Evolutionary conservation across 176 grass and related monocot genomes (phyloP).

Genomic region (Neostapfia colusana): DNA sequence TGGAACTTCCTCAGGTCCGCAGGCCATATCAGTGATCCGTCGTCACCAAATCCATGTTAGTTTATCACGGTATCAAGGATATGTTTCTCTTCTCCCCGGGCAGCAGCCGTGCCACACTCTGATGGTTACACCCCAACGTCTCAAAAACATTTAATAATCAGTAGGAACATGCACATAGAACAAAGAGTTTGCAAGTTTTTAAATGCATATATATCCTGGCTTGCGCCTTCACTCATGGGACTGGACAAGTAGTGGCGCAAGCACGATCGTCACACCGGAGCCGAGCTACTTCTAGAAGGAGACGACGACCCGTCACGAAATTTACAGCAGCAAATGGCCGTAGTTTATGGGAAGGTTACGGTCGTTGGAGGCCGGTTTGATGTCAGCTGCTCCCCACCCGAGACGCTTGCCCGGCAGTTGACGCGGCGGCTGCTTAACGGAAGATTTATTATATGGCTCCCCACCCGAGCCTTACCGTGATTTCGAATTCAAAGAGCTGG

Average conservation of each 20-base stretch:
- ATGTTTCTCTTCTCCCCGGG: background rate
- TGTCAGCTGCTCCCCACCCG: conserved; percentile 34
- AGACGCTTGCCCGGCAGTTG: background rate
- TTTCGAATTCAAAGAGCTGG: background rate
- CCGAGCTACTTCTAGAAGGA: conserved; percentile 37
- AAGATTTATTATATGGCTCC: no score
- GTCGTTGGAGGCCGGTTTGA: conserved; percentile 16
- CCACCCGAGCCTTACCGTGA: background rate
- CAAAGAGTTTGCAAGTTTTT: no score
- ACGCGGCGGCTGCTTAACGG: conserved; percentile 3
- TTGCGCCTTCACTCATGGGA: no score
- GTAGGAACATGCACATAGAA: background rate
- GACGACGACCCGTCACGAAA: background rate
- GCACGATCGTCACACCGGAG: conserved; percentile 38
- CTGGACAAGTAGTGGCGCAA: background rate
- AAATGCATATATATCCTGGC: no score
- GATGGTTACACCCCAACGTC: background rate
- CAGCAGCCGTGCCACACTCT: background rate
- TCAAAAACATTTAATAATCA: background rate
- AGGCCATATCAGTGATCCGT: no score
- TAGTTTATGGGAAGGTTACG: background rate
- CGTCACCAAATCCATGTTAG: background rate
- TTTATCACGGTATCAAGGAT: no score
- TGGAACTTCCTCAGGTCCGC: background rate
- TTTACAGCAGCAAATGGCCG: conserved; percentile 14